Evolutionary conservation across 306 rosid species (phyloP), one percentile per base, ranked within the genome.

Genomic region (Medicago lupulina): DNA sequence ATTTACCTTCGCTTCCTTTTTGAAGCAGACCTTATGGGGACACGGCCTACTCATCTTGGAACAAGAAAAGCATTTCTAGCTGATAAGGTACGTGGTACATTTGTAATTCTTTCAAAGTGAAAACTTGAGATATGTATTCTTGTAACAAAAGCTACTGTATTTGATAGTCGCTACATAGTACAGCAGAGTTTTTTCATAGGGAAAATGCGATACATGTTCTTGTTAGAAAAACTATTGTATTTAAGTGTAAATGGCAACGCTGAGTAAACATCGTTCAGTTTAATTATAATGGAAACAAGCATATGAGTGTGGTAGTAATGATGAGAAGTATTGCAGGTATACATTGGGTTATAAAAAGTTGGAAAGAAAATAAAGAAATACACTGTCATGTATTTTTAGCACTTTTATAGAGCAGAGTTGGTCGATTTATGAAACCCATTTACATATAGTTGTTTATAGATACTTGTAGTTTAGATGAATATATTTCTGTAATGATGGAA

Each of bases 1-100:
- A 41, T 61, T 34, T 77, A 46, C 71, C 64, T 31, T 23, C 82
- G 63, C 61, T 23, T 68, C 54, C 70, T 59, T 76, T 17, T 79
- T 23, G 80, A 10, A 69, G 83, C 89, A 85, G 92, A 72, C 78
- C 85, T 21, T 86, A 67, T 47, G 86, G 84, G 39, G 95, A 89
- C 63, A 61, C 80, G 19, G 8, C 78, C 70, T 74, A 76, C 80
- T 16, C 72, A 49, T 73, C 86, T 77, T 85, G 93, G 96, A 85
- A 75, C 81, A 85, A 69, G 88, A 83, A 81, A 72, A 74, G 53
- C 83, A 84, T 61, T 70, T 80, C 85, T 13, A 81, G 80, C 74
- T 87, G 83, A 83, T 40, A 54, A 81, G 80, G 75, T 40, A 57
- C 54, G 23, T 76, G 68, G 70, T 63, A 73, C 14, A 64, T 67